These are phyloP conservation scores for Moricandia moricandioides DNA, from an alignment of 345 rosid genomes.

Conservation along the genomic window DNA sequence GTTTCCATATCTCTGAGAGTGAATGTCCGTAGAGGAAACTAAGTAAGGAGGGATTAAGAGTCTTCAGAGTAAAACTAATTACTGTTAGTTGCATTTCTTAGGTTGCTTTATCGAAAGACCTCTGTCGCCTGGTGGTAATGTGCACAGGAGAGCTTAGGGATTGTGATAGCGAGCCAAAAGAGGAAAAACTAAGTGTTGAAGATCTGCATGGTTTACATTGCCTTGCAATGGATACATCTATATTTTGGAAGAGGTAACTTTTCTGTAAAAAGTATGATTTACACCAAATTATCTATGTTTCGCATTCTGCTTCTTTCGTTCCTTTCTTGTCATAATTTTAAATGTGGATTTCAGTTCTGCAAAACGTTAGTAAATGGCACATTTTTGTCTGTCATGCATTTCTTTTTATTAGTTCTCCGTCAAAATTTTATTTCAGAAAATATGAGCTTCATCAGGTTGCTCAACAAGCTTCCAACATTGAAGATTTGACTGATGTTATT, in stretches of 20 bases:
- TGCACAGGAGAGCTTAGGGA: constrained; percentile 75
- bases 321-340: not conserved
- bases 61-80: constrained; percentile 11
- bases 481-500: constrained; percentile 79
- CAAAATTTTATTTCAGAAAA: constrained; percentile 48
- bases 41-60: not conserved
- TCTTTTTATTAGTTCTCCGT: not conserved
- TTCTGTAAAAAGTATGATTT: constrained; percentile 18
- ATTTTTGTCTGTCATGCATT: constrained; percentile 7
- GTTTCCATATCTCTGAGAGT: not conserved
- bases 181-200: constrained; percentile 32
- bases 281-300: constrained; percentile 5
- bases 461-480: constrained; percentile 82
- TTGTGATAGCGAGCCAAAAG: constrained; percentile 41
- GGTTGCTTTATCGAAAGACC: constrained; percentile 92
- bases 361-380: not conserved
- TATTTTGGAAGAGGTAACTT: constrained; percentile 73
- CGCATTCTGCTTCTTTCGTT: constrained; percentile 10
- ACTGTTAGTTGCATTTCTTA: constrained; percentile 32
- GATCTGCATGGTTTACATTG: constrained; percentile 60
- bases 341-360: not conserved
- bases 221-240: constrained; percentile 76
- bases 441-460: constrained; percentile 95
- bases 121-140: constrained; percentile 66
- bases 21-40: constrained; percentile 1